Evolutionary conservation across 495 filamentous ascomycete genomes (phyloP).

Genomic region (Niebla homalea): DNA sequence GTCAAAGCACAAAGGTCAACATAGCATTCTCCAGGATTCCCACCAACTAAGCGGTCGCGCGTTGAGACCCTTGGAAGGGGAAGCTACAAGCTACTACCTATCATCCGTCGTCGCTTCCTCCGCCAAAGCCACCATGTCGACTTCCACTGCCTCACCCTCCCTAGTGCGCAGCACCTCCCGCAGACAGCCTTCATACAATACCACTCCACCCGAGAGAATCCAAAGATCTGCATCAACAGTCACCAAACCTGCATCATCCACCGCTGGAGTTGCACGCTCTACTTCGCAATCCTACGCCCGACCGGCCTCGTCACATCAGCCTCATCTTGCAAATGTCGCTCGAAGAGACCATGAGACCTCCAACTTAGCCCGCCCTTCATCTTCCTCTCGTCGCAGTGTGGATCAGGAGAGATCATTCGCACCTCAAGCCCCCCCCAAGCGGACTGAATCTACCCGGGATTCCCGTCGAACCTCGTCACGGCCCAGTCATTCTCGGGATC

Average conservation of each 20-base stretch:
- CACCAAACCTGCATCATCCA: constrained; percentile 23
- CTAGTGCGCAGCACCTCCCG: constrained; percentile 17
- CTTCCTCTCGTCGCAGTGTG: constrained; percentile 36
- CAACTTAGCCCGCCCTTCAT: constrained; percentile 33
- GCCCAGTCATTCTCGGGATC: constrained; percentile 32
- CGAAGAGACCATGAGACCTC: constrained; percentile 45
- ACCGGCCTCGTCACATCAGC: constrained; percentile 37
- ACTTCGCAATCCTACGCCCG: constrained; percentile 38
- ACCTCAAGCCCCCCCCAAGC: constrained; percentile 30
- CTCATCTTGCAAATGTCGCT: constrained; percentile 38
- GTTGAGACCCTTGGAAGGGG: too few species aligned
- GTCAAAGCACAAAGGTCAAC: too few species aligned
- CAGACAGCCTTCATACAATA: constrained; percentile 10
- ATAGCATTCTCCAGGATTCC: too few species aligned
- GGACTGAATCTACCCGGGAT: constrained; percentile 37
- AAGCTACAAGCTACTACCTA: too few species aligned
- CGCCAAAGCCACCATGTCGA: not conserved
- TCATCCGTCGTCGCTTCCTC: not conserved
- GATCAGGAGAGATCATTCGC: constrained; percentile 40
- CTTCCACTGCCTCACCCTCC: constrained; percentile 1
- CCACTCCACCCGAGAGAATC: constrained; percentile 36
- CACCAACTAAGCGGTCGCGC: too few species aligned
- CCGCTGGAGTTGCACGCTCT: constrained; percentile 26
- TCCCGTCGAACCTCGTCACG: constrained; percentile 33
- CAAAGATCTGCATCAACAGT: constrained; percentile 45